These are phyloP conservation scores for Astrothelium subdiscretum DNA, from an alignment of 495 filamentous ascomycete genomes.

Conservation along the genomic window DNA sequence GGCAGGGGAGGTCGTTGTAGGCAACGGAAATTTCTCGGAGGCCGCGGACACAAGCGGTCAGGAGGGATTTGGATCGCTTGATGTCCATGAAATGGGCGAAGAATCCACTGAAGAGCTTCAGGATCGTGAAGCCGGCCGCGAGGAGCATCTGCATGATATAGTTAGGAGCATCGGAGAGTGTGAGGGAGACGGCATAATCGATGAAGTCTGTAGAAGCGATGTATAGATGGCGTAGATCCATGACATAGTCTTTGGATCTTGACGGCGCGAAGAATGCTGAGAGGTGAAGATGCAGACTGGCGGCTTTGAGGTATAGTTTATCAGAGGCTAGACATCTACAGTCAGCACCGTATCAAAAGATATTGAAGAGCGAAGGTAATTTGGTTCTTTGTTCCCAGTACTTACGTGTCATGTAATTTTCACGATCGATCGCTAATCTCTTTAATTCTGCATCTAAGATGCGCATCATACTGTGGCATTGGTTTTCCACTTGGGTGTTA, in stretches of 20 bases:
- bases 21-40: constrained; percentile 69
- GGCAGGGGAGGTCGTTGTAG: constrained; percentile 74
- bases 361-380: constrained; percentile 61
- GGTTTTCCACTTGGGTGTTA: constrained; percentile 58
- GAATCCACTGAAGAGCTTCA: constrained; percentile 80
- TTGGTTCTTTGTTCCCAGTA: no score
- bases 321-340: constrained; percentile 18
- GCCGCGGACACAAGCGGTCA: constrained; percentile 62
- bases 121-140: constrained; percentile 69
- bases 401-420: not conserved
- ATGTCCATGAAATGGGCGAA: constrained; percentile 62
- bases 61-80: constrained; percentile 60
- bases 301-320: constrained; percentile 60
- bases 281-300: constrained; percentile 71
- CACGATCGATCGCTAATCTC: constrained; percentile 20
- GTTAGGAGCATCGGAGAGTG: constrained; percentile 41
- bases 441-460: constrained; percentile 42
- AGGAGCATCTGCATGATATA: constrained; percentile 90
- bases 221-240: constrained; percentile 68
- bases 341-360: constrained; percentile 45
- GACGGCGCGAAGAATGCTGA: constrained; percentile 83
- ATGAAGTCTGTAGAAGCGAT: constrained; percentile 64
- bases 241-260: constrained; percentile 57
- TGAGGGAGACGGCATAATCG: constrained; percentile 54
- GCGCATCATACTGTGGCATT: constrained; percentile 54